phyloP scores from a whole-genome alignment of 495 filamentous ascomycete species.

The Penicillium macrosclerotiorum region DNA sequence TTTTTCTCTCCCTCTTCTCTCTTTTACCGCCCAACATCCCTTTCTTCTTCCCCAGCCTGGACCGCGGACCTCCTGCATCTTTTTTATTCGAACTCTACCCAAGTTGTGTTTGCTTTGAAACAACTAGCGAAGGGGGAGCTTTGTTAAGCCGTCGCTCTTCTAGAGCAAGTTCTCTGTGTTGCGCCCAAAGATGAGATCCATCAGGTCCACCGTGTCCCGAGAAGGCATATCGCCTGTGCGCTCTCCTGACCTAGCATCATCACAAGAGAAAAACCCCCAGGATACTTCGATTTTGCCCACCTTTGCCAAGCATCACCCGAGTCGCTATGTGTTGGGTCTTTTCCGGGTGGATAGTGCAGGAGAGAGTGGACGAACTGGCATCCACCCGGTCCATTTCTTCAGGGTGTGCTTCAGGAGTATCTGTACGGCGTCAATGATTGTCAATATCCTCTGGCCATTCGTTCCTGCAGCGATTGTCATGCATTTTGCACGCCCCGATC shows the following conservation, averaged over 20 bases:
- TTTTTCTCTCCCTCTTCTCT: conserved; percentile 4
- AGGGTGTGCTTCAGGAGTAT: conserved; percentile 59
- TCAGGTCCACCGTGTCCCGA: conserved; percentile 13
- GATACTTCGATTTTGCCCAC: conserved; percentile 26
- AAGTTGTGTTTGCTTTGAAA: too few species aligned
- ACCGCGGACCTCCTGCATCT: too few species aligned
- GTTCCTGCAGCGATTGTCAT: conserved; percentile 66
- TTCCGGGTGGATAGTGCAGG: conserved; percentile 58
- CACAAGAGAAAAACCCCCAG: conserved; percentile 16
- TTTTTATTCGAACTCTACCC: too few species aligned
- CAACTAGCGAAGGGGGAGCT: too few species aligned
- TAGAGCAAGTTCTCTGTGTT: too few species aligned
- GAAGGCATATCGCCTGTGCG: conserved; percentile 1
- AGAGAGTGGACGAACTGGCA: conserved; percentile 60
- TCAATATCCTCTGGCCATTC: conserved; percentile 74
- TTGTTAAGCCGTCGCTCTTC: too few species aligned
- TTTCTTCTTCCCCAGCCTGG: too few species aligned
- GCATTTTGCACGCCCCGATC: conserved; percentile 60
- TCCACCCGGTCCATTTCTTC: conserved; percentile 60
- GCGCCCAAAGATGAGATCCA: conserved; percentile 16
- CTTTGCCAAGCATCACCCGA: conserved; percentile 21
- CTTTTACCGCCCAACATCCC: not conserved
- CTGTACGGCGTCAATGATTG: conserved; percentile 53
- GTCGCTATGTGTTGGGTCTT: conserved; percentile 17
- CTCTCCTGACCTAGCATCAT: not conserved